Evolutionary conservation across 495 filamentous ascomycete species (phyloP), one percentile per base, ranked within the genome.

Genomic region (Neurospora sp.): DNA sequence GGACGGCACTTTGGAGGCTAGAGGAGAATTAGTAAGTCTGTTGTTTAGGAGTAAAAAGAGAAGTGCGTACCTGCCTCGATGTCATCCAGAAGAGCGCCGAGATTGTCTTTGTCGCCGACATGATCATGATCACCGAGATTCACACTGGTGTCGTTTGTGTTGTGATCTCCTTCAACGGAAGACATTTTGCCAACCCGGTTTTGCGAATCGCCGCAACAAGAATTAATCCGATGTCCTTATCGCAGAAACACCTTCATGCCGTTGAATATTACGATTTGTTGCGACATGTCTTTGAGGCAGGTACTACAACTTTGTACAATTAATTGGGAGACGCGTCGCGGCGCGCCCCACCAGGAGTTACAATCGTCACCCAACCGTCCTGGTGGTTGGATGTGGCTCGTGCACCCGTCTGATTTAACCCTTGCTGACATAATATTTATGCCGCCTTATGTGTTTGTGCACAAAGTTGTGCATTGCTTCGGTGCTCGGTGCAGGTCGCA

Each of bases 1-100:
- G 71, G 87, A 81, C 0, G 86, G 83, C 12, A 85, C 70, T 76
- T 83, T 85, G 12, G 86, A 85, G 27, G 85, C 87, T 88, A 76
- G n/a, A 35, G 10, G 6, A 10, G 31, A 23, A 39, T 77, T 75
- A 76, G 62, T 70, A 31, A n/a, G 11, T 20, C 23, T n/a, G 74
- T 11, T 38, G n/a, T 16, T 46, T 14, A 71, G 18, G 31, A 20
- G 14, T 42, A 9, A 37, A 71, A 40, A 39, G 27, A 31, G 20
- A 35, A n/a, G n/a, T 23, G 40, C 75, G 70, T 76, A 80, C 80
- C 79, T 44, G 75, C 44, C 70, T 78, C 77, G 18, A 81, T 71
- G 62, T 80, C 78, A 14, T 69, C 75, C 23, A 82, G 66, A 54
- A 80, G 78, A 39, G 37, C 75, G 41, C 70, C 73, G 4, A 82